Percentiles rank a stretch among this genome's conserved stretches.
Evolutionary conservation across 1,284 basidiomycete species (phyloP).

Genomic region (Rugosomyces carneus): DNA sequence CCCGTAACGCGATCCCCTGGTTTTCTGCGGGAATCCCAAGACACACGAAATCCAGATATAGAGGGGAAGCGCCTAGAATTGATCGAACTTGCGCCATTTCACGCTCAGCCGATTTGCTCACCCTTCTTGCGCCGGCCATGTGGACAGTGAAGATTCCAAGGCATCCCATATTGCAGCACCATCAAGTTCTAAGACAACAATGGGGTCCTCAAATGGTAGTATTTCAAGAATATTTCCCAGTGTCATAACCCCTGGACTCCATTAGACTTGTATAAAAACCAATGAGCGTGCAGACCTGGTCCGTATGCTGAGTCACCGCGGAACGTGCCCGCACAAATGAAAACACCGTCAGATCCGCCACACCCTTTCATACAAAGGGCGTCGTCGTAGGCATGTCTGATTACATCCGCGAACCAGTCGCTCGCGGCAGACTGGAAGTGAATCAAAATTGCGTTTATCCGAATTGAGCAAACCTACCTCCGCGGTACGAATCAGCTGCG

Average conservation of each 20-base stretch:
- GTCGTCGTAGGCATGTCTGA: conserved; percentile 85
- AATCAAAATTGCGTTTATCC: background rate
- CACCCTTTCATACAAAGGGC: conserved; percentile 54
- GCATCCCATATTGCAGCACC: conserved; percentile 80
- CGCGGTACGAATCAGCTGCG: conserved; percentile 63
- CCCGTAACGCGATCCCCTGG: conserved; percentile 70
- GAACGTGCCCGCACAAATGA: conserved; percentile 83
- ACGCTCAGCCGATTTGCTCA: conserved; percentile 22
- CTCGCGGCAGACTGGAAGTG: conserved; percentile 63
- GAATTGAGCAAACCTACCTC: conserved; percentile 40
- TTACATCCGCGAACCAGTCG: conserved; percentile 89
- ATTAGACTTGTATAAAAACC: conserved; percentile 2
- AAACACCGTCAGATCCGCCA: conserved; percentile 69
- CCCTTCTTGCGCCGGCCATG: conserved; percentile 92
- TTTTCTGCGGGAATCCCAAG: conserved; percentile 77
- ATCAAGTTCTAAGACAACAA: conserved; percentile 79
- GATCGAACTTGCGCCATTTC: background rate
- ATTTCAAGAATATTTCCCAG: conserved; percentile 86
- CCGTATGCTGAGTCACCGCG: conserved; percentile 86
- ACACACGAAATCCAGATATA: conserved; percentile 79
- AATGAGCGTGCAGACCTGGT: conserved; percentile 44
- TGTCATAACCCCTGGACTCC: conserved; percentile 56
- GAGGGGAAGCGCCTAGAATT: conserved; percentile 76
- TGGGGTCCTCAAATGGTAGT: conserved; percentile 84
- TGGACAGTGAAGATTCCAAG: conserved; percentile 68